Percentiles rank a stretch among this genome's conserved stretches.
phyloP scores from a whole-genome alignment of 352 stramenopile species.

The Phytophthora hybrid region DNA sequence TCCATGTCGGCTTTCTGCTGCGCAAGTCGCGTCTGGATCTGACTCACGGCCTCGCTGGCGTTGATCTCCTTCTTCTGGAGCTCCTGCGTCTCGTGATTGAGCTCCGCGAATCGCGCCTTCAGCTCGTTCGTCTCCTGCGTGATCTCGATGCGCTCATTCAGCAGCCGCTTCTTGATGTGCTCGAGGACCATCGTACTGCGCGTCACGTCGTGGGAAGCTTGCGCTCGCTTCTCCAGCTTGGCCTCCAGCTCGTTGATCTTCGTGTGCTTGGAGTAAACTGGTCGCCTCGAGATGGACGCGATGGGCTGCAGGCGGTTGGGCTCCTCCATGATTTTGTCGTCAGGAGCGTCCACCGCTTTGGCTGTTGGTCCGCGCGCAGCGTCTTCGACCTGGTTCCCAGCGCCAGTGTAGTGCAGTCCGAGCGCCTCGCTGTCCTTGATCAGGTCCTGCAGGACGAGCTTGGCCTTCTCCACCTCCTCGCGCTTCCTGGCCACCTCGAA shows the following conservation, averaged over 20 bases:
- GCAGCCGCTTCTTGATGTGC: slow-evolving; percentile 81
- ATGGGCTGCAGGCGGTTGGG: slow-evolving; percentile 73
- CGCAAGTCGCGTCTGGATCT: slow-evolving; percentile 68
- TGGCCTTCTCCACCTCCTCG: slow-evolving; percentile 71
- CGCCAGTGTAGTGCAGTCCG: slow-evolving; percentile 59
- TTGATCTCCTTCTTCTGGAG: slow-evolving; percentile 82
- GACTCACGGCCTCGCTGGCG: slow-evolving; percentile 73
- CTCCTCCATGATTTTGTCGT: slow-evolving; percentile 54
- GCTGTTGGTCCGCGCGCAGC: neutral
- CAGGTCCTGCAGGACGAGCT: slow-evolving; percentile 76
- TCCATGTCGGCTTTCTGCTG: slow-evolving; percentile 82
- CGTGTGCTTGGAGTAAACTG: slow-evolving; percentile 86
- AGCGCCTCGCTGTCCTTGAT: slow-evolving; percentile 80
- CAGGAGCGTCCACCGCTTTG: neutral
- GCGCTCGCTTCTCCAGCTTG: slow-evolving; percentile 62
- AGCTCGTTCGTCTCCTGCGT: slow-evolving; percentile 68
- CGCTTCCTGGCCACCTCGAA: slow-evolving; percentile 73
- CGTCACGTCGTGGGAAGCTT: slow-evolving; percentile 70
- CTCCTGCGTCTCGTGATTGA: slow-evolving; percentile 75
- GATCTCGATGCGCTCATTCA: slow-evolving; percentile 62
- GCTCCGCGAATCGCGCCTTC: slow-evolving; percentile 65
- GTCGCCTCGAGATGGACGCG: slow-evolving; percentile 74
- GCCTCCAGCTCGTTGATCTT: slow-evolving; percentile 81
- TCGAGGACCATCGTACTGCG: slow-evolving; percentile 75
- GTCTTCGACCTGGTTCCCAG: slow-evolving; percentile 41